Conservation (phyloP, 2,329 filamentous ascomycete genomes). For the Penicillium brasilianum region DNA sequence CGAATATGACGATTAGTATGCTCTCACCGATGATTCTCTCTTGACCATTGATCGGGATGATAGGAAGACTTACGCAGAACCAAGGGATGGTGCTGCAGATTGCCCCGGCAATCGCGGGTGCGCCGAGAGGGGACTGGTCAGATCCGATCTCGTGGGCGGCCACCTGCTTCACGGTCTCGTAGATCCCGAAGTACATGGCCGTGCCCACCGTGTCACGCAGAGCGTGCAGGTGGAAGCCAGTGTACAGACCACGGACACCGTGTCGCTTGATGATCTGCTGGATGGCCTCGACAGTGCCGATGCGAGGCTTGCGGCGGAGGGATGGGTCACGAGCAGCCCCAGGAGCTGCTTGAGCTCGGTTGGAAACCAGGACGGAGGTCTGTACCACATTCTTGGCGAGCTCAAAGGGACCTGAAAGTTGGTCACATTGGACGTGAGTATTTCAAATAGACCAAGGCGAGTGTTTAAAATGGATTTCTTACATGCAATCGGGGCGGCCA, state of each 20-base stretch:
- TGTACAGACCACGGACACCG: constrained; percentile 52
- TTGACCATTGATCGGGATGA: not conserved
- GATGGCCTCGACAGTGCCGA: constrained; percentile 50
- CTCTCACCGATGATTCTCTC: not conserved
- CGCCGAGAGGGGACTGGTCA: constrained; percentile 50
- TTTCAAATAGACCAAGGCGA: not conserved
- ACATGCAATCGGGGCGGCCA: constrained; percentile 52
- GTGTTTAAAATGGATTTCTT: constrained; percentile 24
- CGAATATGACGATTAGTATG: constrained; percentile 15
- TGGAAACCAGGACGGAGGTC: constrained; percentile 53
- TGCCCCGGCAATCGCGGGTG: constrained; percentile 52
- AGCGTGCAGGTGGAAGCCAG: constrained; percentile 52
- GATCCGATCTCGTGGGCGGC: constrained; percentile 50
- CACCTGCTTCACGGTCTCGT: constrained; percentile 54
- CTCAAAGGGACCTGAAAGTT: constrained; percentile 50
- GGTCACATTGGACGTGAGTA: constrained; percentile 7
- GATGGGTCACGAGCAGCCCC: constrained; percentile 41
- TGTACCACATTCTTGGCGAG: constrained; percentile 56
- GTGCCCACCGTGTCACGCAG: constrained; percentile 53
- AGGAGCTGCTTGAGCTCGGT: constrained; percentile 45
- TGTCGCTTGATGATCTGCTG: constrained; percentile 50
- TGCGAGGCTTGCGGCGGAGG: constrained; percentile 45
- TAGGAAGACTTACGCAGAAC: constrained; percentile 47
- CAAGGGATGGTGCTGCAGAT: constrained; percentile 55
- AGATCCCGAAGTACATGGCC: constrained; percentile 54